These are phyloP conservation scores for Fusarium sp. DNA, from an alignment of 2,329 filamentous ascomycete species.

Conservation along the genomic window DNA sequence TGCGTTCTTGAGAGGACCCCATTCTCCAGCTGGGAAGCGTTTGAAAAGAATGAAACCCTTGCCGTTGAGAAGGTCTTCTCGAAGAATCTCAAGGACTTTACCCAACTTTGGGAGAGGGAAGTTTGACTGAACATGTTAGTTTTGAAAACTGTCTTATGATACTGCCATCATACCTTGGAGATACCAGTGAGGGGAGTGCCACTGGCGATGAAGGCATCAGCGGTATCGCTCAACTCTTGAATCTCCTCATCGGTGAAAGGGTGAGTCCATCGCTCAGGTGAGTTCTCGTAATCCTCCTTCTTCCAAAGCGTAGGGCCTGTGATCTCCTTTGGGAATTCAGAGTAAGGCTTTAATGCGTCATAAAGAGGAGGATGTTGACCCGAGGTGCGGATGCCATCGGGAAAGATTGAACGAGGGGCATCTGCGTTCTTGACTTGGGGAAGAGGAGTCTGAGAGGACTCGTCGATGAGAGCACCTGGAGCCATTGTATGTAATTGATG, in stretches of 20 bases:
- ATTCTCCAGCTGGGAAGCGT: constrained; percentile 78
- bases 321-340: constrained; percentile 76
- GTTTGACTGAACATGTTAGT: constrained; percentile 47
- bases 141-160: neutral
- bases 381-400: constrained; percentile 63
- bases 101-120: constrained; percentile 57
- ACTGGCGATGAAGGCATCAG: constrained; percentile 75
- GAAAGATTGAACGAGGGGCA: constrained; percentile 50
- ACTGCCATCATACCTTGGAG: constrained; percentile 38
- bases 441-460: constrained; percentile 19
- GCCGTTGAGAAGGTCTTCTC: constrained; percentile 70
- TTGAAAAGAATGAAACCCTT: constrained; percentile 94
- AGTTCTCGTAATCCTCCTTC: constrained; percentile 70
- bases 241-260: constrained; percentile 74
- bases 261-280: constrained; percentile 79
- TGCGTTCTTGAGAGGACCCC: constrained; percentile 83
- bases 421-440: constrained; percentile 40
- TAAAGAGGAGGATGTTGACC: constrained; percentile 80
- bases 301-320: constrained; percentile 79
- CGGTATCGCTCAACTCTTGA: constrained; percentile 71
- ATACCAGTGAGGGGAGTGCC: constrained; percentile 78
- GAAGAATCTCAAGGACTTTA: constrained; percentile 49
- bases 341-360: constrained; percentile 71
- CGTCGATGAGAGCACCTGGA: constrained; percentile 41
- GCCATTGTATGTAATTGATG: constrained; percentile 31